A percentile compares a stretch with the other conserved stretches of the same genome.
Conservation (phyloP, 2,329 filamentous ascomycete genomes). For the Trichoderma sp. region DNA sequence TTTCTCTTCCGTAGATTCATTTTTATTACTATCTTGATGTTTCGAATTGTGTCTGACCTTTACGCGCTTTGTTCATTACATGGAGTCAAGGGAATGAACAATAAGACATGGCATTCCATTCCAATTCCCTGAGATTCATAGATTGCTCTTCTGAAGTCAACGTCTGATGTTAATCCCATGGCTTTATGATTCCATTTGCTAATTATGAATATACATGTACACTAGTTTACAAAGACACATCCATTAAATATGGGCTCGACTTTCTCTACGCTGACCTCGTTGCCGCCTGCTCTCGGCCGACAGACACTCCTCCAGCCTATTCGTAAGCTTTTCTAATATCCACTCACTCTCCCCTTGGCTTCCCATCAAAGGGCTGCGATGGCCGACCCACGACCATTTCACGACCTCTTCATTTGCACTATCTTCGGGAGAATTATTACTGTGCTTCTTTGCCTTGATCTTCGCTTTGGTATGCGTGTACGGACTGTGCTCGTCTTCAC, state of each 20-base stretch:
- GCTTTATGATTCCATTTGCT: background rate
- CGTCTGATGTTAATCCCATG: background rate
- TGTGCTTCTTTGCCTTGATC: background rate
- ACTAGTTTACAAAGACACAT: background rate
- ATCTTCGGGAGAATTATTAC: background rate
- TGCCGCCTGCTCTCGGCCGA: constrained; percentile 1
- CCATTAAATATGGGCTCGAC: background rate
- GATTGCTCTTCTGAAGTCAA: background rate
- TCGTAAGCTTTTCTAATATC: constrained; percentile 9
- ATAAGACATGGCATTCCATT: background rate
- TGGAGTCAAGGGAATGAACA: background rate
- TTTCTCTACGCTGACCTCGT: background rate
- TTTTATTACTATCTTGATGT: no score
- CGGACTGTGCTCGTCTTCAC: constrained; percentile 12
- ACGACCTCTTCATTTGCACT: background rate
- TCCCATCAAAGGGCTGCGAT: constrained; percentile 13
- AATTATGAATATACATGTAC: background rate
- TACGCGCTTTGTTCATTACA: no score
- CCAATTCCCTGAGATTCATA: background rate
- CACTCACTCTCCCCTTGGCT: constrained; percentile 15
- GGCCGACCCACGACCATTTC: constrained; percentile 18
- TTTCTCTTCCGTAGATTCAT: no score
- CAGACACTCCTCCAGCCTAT: constrained; percentile 13
- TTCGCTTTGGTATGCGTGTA: background rate
- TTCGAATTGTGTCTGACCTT: no score